Evolutionary conservation across 352 stramenopile genomes (phyloP), one percentile per base, ranked within the genome.

Genomic region (Globisporangium viniferum): DNA sequence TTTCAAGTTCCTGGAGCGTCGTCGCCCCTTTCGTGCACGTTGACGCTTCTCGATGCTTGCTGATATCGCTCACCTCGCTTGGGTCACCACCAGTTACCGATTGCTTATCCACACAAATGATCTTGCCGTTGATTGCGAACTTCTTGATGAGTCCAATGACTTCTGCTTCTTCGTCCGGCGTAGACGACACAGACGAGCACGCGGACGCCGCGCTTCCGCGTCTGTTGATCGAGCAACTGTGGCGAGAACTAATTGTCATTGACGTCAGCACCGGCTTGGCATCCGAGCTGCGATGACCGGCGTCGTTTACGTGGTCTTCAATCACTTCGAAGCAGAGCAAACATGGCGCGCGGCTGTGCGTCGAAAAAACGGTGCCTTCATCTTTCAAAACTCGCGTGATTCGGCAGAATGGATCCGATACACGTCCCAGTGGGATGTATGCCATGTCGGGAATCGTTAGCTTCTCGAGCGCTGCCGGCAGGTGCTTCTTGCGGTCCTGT

Each of bases 361-460:
- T 94, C n/a, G 84, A 92, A 58, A 94, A 94, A 0, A 94, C 86
- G 3, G 82, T 92, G 7, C 86, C 84, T 85, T 94, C 86, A 15
- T 91, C 74, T 24, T 73, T 68, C 0, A 92, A 74, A 9, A 94
- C 84, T 18, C 86, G 81, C 0, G 80, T 81, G 31, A 94, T 89
- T 7, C 84, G 77, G 46, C 77, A 84, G 54, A 90, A 94, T 2
- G 79, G 76, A 62, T 94, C 86, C 0, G 86, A 89, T 5, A 90
- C 84, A 18, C 83, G 82, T 24, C 86, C 84, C 9, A 94, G 73
- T 31, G 84, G 86, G 22, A 94, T 82, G 35, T 94, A 94, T 2
- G 84, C 84, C 84, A 92, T 94, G 1, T 83, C 73, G 10, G 84
- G 86, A 15, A 94, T 78, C 15, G 36, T 57, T 1, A 94, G 71